Evolutionary conservation across 192 early-diverging fungal species (phyloP), one percentile per base, ranked within the genome.

Genomic region (Umbelopsis sp.): DNA sequence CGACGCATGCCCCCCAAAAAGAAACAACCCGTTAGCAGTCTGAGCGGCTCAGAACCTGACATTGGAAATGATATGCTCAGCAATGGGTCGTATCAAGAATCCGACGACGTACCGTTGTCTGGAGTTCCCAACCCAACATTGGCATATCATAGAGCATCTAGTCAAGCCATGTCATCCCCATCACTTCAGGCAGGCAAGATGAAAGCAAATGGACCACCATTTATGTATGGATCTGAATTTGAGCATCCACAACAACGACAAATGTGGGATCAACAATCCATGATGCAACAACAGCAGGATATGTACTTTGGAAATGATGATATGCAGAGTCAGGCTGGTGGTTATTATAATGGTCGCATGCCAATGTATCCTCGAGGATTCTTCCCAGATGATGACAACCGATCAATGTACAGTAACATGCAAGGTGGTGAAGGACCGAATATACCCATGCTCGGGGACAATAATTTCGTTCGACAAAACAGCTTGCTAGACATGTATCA

Each of bases 381-480:
- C 56, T 62, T 62, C 29, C 56, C 56, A 17, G 56, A 62, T 4
- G 56, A 62, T 14, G 56, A 62, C 31, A 62, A 62, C 29, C 56
- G 56, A 62, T 62, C 56, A 1, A 62, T 62, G 56, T 62, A 62
- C 31, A 62, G 56, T 26, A 62, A 62, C 31, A 62, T 72, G 31
- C 44, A 52, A 38, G 65, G 69, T 8, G 72, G 70, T 43, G 77
- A 78, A 31, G 77, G 69, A 14, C 77, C 77, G 32, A 43, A 70
- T 3, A 77, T 76, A 29, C 74, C 79, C 44, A 66, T 69, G 56
- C 72, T 76, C 12, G 79, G 79, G 6, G 68, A 74, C 36, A 24
- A n/a, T n/a, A n/a, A 67, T 9, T 81, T 81, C 59, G 79, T 71
- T 12, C 77, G 68, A n/a, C 75, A 74, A 56, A 76, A 76, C 45